A percentile compares a stretch with the other conserved stretches of the same genome.
Evolutionary conservation across 441 rosid species (phyloP).

Genomic region (Dalechampia spathulata): DNA sequence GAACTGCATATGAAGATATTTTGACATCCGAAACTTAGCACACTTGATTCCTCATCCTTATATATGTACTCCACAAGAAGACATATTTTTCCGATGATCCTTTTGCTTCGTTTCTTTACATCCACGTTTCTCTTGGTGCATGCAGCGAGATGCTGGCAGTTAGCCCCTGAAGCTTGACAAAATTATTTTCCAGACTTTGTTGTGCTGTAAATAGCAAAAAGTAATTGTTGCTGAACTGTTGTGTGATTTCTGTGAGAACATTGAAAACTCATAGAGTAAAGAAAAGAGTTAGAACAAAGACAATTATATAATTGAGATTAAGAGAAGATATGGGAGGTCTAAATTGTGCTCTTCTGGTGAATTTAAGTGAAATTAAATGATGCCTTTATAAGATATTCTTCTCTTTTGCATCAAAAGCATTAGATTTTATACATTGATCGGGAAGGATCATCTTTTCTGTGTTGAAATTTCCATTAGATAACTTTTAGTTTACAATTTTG

Average conservation of each 20-base stretch:
- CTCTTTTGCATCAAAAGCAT: background rate
- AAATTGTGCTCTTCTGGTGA: background rate
- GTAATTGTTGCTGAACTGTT: background rate
- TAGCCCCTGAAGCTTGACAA: background rate
- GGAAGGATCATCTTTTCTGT: too few relatives aligned
- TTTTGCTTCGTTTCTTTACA: background rate
- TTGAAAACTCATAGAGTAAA: background rate
- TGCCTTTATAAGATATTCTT: background rate
- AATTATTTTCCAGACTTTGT: background rate
- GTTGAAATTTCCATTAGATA: too few relatives aligned
- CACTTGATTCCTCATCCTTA: background rate
- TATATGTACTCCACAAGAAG: background rate
- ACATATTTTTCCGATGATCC: background rate
- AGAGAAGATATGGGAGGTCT: background rate
- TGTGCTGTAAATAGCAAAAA: background rate
- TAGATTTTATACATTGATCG: background rate
- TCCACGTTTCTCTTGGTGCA: background rate
- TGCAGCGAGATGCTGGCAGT: background rate
- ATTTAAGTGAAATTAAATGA: background rate
- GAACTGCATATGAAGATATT: constrained; percentile 2
- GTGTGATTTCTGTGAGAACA: background rate
- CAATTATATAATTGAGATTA: background rate
- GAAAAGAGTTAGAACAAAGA: background rate
- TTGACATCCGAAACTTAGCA: background rate
- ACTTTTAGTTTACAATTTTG: too few relatives aligned